Conservation (phyloP, 441 rosid genomes). For the Geranium incanum region DNA sequence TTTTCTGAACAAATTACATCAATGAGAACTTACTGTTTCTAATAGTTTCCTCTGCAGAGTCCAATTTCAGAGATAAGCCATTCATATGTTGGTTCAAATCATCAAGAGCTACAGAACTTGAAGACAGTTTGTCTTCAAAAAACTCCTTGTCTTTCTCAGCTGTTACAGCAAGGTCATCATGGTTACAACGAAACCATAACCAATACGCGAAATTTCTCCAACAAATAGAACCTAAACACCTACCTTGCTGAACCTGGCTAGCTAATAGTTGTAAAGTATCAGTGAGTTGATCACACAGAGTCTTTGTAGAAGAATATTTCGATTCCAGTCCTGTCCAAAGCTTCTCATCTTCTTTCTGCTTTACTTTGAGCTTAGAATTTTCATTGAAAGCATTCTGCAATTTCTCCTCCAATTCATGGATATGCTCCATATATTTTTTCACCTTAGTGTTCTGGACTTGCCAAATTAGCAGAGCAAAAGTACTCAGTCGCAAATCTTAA, state of each 20-base stretch:
- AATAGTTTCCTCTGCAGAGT: conserved; percentile 46
- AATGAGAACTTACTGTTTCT: conserved; percentile 38
- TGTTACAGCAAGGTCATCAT: conserved; percentile 29
- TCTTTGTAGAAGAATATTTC: conserved; percentile 78
- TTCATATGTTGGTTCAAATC: conserved; percentile 48
- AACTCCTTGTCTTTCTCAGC: conserved; percentile 66
- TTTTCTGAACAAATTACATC: neutral
- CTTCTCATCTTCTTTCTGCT: conserved; percentile 85
- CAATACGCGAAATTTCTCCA: conserved; percentile 12
- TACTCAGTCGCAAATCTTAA: conserved; percentile 12
- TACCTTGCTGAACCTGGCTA: conserved; percentile 73
- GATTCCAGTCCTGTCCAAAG: conserved; percentile 92
- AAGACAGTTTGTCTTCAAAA: conserved; percentile 47
- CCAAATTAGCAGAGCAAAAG: conserved; percentile 14
- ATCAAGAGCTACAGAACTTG: conserved; percentile 48
- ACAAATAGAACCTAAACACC: conserved; percentile 14
- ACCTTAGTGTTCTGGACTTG: conserved; percentile 56
- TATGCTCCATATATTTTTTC: conserved; percentile 59
- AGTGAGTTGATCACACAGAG: conserved; percentile 68
- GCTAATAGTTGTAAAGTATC: conserved; percentile 78
- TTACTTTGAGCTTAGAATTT: conserved; percentile 78
- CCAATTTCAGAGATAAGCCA: conserved; percentile 44
- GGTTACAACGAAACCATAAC: conserved; percentile 15
- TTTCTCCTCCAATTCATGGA: conserved; percentile 64
- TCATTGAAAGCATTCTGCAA: conserved; percentile 81